Percentiles rank a stretch among this genome's conserved stretches.
These are phyloP conservation scores for Inonotus hispidus DNA, from an alignment of 1,284 basidiomycete species.

Conservation along the genomic window DNA sequence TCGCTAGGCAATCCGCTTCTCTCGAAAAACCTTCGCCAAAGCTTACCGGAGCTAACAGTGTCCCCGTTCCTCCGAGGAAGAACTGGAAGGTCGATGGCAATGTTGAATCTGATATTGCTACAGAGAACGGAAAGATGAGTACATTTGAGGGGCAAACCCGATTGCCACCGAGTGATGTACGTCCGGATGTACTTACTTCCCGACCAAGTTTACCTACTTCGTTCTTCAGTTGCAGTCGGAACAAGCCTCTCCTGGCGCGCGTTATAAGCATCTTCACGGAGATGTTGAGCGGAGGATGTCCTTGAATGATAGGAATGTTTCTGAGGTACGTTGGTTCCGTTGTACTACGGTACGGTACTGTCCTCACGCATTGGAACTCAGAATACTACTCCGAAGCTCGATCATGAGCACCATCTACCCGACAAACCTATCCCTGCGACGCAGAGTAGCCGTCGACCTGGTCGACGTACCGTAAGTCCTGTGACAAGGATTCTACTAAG, in stretches of 20 bases:
- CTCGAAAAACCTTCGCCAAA: not conserved
- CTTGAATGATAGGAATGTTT: not conserved
- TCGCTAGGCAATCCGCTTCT: not conserved
- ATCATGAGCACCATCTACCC: not conserved
- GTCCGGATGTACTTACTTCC: not conserved
- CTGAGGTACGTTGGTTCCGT: not conserved
- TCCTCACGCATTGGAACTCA: not conserved
- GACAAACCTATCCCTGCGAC: not conserved
- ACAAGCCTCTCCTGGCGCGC: not conserved
- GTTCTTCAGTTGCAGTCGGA: no score
- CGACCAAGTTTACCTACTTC: no score
- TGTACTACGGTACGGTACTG: not conserved
- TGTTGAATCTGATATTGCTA: not conserved
- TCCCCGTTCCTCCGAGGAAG: slow-evolving; percentile 9
- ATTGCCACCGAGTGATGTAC: not conserved
- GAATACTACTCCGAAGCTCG: not conserved
- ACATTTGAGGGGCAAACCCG: not conserved
- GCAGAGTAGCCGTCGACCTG: slow-evolving; percentile 2
- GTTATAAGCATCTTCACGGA: not conserved
- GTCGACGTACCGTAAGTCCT: slow-evolving; percentile 3
- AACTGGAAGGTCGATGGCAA: not conserved
- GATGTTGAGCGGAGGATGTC: slow-evolving; percentile 12
- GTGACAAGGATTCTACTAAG: not conserved
- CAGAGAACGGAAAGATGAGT: not conserved
- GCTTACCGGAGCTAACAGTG: slow-evolving; percentile 8